These are phyloP conservation scores for Thelephora terrestris DNA, from an alignment of 1,284 basidiomycete species.

Conservation along the genomic window DNA sequence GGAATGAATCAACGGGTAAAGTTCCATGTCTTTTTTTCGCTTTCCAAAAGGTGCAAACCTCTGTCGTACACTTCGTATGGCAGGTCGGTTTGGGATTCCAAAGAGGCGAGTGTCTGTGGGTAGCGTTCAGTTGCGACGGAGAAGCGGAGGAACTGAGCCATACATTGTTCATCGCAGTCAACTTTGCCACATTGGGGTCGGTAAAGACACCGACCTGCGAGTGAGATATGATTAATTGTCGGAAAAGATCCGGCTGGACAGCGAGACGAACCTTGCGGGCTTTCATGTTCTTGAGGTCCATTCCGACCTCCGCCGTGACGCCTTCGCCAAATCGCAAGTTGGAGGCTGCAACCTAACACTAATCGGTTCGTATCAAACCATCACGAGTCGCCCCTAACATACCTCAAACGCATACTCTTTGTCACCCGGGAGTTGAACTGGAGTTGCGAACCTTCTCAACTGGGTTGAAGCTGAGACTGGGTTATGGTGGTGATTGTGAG, in stretches of 20 bases:
- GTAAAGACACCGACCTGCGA: conserved; percentile 88
- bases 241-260: not conserved
- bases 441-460: conserved; percentile 74
- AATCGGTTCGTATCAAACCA: conserved; percentile 6
- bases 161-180: conserved; percentile 77
- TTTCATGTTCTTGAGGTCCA: conserved; percentile 89
- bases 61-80: conserved; percentile 81
- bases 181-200: conserved; percentile 75
- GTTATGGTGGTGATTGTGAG: conserved; percentile 21
- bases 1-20: not conserved
- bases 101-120: conserved; percentile 60
- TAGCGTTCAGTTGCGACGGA: conserved; percentile 1
- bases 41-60: not conserved
- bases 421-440: conserved; percentile 49
- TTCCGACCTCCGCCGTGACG: conserved; percentile 85
- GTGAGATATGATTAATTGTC: conserved; percentile 8
- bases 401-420: conserved; percentile 97
- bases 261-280: conserved; percentile 53
- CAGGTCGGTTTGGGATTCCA: conserved; percentile 64
- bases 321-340: conserved; percentile 86
- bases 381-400: conserved; percentile 1
- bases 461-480: conserved; percentile 42
- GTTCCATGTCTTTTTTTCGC: not conserved
- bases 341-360: conserved; percentile 72
- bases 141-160: conserved; percentile 18